phyloP scores from a whole-genome alignment of 2,329 filamentous ascomycete genomes.

The Cordyceps cicadae region DNA sequence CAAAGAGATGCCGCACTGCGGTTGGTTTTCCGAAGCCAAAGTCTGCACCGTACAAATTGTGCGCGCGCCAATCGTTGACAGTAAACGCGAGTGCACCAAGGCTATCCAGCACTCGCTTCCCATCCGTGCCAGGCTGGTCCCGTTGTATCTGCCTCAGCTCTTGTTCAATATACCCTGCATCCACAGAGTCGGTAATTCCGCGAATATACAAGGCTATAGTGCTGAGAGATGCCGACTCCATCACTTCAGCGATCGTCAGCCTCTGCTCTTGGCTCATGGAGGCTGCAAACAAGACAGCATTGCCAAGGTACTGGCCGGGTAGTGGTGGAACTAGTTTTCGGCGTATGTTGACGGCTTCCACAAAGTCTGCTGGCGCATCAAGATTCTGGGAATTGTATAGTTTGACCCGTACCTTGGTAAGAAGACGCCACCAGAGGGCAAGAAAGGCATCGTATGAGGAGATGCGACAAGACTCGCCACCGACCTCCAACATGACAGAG shows the following conservation, averaged over 20 bases:
- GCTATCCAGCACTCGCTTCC: not conserved
- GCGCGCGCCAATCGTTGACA: not conserved
- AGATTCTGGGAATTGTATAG: too few relatives aligned
- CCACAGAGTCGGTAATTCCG: not conserved
- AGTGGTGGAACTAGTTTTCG: not conserved
- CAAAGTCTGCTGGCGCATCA: not conserved
- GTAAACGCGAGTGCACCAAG: not conserved
- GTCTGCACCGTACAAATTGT: not conserved
- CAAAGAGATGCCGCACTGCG: not conserved
- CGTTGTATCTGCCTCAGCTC: not conserved
- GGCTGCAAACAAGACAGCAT: not conserved
- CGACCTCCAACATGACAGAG: not conserved
- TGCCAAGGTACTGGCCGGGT: not conserved
- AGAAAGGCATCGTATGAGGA: not conserved
- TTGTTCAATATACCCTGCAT: not conserved
- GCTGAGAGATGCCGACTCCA: not conserved
- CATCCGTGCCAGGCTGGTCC: not conserved
- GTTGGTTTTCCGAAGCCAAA: not conserved
- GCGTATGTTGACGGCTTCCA: not conserved
- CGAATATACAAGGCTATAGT: not conserved
- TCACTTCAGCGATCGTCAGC: not conserved
- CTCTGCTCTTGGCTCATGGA: not conserved
- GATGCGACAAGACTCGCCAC: not conserved
- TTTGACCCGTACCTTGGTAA: not conserved
- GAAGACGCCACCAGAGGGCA: not conserved